Evolutionary conservation across 2,329 filamentous ascomycete genomes (phyloP).

Genomic region (Aureobasidium sp.): DNA sequence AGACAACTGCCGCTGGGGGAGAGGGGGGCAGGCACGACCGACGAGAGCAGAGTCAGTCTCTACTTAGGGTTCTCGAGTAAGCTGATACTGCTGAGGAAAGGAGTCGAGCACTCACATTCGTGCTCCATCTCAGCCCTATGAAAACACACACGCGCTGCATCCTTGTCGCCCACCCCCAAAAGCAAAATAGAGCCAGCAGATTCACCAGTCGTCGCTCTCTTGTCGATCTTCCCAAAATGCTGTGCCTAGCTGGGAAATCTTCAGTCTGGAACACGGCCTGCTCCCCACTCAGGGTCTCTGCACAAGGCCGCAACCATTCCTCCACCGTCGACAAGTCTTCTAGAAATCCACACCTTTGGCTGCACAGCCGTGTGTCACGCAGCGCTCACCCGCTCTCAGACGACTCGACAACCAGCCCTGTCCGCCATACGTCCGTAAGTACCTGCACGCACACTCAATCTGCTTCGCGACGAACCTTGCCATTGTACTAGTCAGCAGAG

Average conservation of each 20-base stretch:
- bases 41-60: neutral
- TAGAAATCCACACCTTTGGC: neutral
- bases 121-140: conserved; percentile 15
- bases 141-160: conserved; percentile 2
- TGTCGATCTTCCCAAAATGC: conserved; percentile 4
- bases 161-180: neutral
- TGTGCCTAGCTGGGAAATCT: neutral
- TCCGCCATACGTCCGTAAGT: neutral
- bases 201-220: neutral
- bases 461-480: neutral
- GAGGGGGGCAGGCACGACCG: neutral
- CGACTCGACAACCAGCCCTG: neutral
- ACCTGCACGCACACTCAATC: neutral
- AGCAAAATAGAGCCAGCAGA: neutral
- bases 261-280: conserved; percentile 2
- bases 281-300: conserved; percentile 11
- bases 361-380: conserved; percentile 5
- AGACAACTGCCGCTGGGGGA: conserved; percentile 4
- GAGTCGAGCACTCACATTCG: conserved; percentile 3
- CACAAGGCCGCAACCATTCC: neutral
- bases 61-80: neutral
- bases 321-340: neutral
- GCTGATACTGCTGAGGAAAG: conserved; percentile 15
- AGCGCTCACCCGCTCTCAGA: neutral
- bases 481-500: conserved; percentile 6